phyloP scores from a whole-genome alignment of 106 monocot genomes.

The Acanthochlamys bracteata region DNA sequence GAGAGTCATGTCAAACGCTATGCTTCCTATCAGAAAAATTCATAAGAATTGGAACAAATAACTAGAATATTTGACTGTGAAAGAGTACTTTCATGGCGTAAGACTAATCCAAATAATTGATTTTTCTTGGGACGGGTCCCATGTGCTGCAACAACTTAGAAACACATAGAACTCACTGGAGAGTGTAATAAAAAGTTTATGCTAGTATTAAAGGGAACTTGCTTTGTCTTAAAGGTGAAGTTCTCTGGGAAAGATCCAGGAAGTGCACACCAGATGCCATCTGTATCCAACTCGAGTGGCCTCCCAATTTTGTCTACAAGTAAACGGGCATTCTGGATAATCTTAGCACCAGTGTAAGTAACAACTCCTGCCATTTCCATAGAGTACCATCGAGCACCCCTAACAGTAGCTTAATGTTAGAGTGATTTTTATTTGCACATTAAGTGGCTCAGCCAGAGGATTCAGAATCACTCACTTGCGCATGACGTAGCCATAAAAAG shows the following conservation, averaged over 20 bases:
- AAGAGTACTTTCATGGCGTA: too few species aligned
- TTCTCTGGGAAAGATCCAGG: conserved; percentile 98
- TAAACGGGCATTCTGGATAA: conserved; percentile 94
- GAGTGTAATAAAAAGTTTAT: too few species aligned
- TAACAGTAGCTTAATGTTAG: conserved; percentile 17
- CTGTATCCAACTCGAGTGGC: conserved; percentile 93
- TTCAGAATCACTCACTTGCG: conserved; percentile 68
- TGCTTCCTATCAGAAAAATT: too few species aligned
- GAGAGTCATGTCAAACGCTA: too few species aligned
- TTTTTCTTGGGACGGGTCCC: too few species aligned
- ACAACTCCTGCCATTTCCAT: conserved; percentile 99
- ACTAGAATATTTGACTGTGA: too few species aligned
- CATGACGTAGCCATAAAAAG: conserved; percentile 99
- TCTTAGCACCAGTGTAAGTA: conserved; percentile 97
- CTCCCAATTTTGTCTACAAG: conserved; percentile 92
- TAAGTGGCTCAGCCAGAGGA: not conserved
- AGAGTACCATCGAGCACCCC: conserved; percentile 99
- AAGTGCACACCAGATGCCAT: conserved; percentile 99
- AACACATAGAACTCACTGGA: too few species aligned
- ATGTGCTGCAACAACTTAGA: too few species aligned
- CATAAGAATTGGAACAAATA: too few species aligned
- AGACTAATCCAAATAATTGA: too few species aligned
- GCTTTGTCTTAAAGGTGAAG: conserved; percentile 85
- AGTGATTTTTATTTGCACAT: not conserved
- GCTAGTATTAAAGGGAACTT: too few species aligned